Evolutionary conservation across 2,329 filamentous ascomycete species (phyloP).

Genomic region (Neoarthrinium moseri): DNA sequence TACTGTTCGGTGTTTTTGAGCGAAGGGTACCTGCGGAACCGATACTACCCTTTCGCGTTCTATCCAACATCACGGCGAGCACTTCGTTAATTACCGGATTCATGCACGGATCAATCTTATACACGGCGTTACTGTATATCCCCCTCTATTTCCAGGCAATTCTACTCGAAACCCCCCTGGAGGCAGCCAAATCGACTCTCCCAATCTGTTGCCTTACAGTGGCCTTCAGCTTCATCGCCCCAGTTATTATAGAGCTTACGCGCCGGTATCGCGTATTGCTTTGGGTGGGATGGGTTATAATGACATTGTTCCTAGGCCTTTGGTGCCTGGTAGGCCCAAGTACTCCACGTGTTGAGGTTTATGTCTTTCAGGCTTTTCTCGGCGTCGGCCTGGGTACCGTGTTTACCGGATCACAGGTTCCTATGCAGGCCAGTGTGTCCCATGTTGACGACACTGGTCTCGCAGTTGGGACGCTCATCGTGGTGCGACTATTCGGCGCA

Average conservation of each 20-base stretch:
- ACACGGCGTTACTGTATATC: constrained; percentile 27
- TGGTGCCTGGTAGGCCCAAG: constrained; percentile 13
- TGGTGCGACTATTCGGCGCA: constrained; percentile 34
- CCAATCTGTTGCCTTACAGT: constrained; percentile 20
- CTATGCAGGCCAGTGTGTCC: constrained; percentile 27
- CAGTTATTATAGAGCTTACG: not conserved
- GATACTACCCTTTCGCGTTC: constrained; percentile 30
- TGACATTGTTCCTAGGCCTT: constrained; percentile 19
- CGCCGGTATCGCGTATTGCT: constrained; percentile 18
- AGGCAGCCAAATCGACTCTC: constrained; percentile 25
- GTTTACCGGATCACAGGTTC: constrained; percentile 24
- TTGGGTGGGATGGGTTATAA: constrained; percentile 20
- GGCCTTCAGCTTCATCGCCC: constrained; percentile 15
- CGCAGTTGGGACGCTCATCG: constrained; percentile 29
- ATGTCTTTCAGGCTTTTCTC: constrained; percentile 24
- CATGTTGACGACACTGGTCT: constrained; percentile 32
- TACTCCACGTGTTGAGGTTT: constrained; percentile 15
- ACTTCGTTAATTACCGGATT: constrained; percentile 23
- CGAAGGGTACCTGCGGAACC: constrained; percentile 21
- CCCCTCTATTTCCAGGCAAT: constrained; percentile 34
- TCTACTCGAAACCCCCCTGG: constrained; percentile 22
- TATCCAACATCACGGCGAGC: constrained; percentile 21
- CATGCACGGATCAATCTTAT: constrained; percentile 30
- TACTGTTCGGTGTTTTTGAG: constrained; percentile 29
- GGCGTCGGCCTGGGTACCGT: constrained; percentile 21